These are phyloP conservation scores for Dioscorea dumetorum DNA, from an alignment of 106 monocot species.

Conservation along the genomic window DNA sequence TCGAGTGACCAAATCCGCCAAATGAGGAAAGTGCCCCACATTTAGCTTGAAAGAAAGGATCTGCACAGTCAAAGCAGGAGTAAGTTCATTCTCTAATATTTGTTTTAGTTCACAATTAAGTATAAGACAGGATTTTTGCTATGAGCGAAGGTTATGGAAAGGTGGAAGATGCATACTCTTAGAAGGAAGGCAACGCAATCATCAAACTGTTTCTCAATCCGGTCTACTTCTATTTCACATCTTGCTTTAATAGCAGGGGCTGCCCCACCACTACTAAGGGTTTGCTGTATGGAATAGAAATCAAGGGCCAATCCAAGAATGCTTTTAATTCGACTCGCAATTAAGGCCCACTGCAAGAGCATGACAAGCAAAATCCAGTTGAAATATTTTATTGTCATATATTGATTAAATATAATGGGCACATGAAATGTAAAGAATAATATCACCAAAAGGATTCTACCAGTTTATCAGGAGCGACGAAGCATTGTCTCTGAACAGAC, in stretches of 20 bases:
- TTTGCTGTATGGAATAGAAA: constrained; percentile 69
- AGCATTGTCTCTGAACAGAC: constrained; percentile 93
- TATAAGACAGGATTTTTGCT: no score
- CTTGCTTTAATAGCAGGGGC: constrained; percentile 69
- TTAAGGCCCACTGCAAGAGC: constrained; percentile 73
- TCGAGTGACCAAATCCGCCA: constrained; percentile 87
- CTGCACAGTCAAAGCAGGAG: constrained; percentile 29
- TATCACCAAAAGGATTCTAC: constrained; percentile 15
- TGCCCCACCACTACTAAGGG: constrained; percentile 61
- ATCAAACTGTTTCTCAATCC: constrained; percentile 91
- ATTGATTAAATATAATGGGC: no score
- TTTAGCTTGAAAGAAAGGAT: constrained; percentile 93
- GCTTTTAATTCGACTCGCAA: constrained; percentile 81
- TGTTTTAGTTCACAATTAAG: no score
- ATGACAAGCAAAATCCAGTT: background rate
- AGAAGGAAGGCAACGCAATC: constrained; percentile 89
- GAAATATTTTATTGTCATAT: no score
- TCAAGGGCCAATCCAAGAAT: constrained; percentile 85
- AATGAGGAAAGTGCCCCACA: constrained; percentile 90
- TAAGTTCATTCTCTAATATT: no score
- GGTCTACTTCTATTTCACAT: constrained; percentile 83
- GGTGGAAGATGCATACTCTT: constrained; percentile 39
- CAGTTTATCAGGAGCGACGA: constrained; percentile 90
- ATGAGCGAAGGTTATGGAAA: background rate
- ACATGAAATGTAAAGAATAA: no score